phyloP scores from a whole-genome alignment of 129 eudicot genomes.

The Saposhnikovia divaricata region DNA sequence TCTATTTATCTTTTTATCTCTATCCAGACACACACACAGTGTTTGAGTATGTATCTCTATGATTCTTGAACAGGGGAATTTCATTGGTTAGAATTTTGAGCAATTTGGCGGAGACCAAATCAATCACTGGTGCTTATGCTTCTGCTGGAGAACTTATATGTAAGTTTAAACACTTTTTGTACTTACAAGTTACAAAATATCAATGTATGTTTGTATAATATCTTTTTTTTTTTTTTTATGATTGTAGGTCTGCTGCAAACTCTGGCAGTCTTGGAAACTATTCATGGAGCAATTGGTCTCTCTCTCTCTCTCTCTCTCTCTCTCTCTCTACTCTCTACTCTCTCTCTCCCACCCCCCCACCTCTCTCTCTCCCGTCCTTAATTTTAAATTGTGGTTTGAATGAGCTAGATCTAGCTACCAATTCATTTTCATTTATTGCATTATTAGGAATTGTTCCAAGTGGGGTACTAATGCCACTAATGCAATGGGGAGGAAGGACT shows the following conservation, averaged over 20 bases:
- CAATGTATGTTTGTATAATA: background rate
- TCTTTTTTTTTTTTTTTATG: background rate
- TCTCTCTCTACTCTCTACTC: background rate
- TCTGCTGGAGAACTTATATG: constrained; percentile 73
- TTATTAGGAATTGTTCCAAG: constrained; percentile 79
- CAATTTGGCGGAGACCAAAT: constrained; percentile 40
- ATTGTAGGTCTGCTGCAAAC: constrained; percentile 64
- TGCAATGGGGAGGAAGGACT: constrained; percentile 98
- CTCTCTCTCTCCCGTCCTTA: no score
- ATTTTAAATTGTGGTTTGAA: no score
- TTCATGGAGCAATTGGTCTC: constrained; percentile 78
- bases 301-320: background rate
- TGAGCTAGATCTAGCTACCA: background rate
- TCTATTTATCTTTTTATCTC: background rate
- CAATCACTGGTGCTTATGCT: constrained; percentile 50
- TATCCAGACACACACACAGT: background rate
- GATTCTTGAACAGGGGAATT: constrained; percentile 45
- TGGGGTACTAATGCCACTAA: constrained; percentile 73
- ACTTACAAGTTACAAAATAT: background rate
- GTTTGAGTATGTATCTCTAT: background rate
- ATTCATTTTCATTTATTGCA: constrained; percentile 2
- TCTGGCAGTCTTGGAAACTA: constrained; percentile 72
- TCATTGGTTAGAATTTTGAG: constrained; percentile 38
- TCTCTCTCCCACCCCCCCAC: background rate
- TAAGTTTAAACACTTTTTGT: constrained; percentile 18